A percentile compares a stretch with the other conserved stretches of the same genome.
Conservation (phyloP, 2,329 filamentous ascomycete genomes). For the Fusarium protoensiforme region DNA sequence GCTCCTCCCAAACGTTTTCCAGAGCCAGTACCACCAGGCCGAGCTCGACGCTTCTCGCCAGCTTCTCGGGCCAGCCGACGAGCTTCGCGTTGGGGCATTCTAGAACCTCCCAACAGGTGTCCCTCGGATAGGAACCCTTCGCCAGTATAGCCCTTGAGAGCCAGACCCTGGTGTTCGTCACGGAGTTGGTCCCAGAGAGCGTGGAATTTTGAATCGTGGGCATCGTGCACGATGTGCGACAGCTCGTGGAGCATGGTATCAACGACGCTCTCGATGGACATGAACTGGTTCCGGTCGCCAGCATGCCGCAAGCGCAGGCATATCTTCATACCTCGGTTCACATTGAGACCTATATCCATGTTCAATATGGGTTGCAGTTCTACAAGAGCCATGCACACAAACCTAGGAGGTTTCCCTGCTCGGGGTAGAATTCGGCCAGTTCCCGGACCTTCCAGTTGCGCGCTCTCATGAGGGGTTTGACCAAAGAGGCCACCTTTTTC, state of each 20-base stretch:
- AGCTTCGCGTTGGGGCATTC: constrained; percentile 78
- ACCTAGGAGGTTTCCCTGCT: constrained; percentile 78
- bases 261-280: constrained; percentile 81
- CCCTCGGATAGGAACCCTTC: constrained; percentile 87
- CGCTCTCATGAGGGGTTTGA: constrained; percentile 95
- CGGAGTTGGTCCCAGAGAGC: constrained; percentile 89
- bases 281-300: constrained; percentile 78
- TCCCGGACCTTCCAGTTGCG: constrained; percentile 82
- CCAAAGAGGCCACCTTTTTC: constrained; percentile 84
- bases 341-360: constrained; percentile 72
- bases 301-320: constrained; percentile 84
- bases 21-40: constrained; percentile 71
- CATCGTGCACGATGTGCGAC: constrained; percentile 85
- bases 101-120: constrained; percentile 74
- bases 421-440: constrained; percentile 87
- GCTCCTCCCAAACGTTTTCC: constrained; percentile 80
- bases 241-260: constrained; percentile 97
- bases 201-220: constrained; percentile 86
- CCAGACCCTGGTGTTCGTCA: constrained; percentile 82
- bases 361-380: background rate
- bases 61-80: constrained; percentile 78
- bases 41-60: constrained; percentile 74
- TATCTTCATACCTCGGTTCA: constrained; percentile 81
- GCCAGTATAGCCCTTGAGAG: constrained; percentile 87
- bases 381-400: constrained; percentile 23